Percentiles rank a stretch among this genome's conserved stretches.
These are phyloP conservation scores for Plasmodium vivax DNA, from an alignment of 169 alveolate species.

Conservation along the genomic window DNA sequence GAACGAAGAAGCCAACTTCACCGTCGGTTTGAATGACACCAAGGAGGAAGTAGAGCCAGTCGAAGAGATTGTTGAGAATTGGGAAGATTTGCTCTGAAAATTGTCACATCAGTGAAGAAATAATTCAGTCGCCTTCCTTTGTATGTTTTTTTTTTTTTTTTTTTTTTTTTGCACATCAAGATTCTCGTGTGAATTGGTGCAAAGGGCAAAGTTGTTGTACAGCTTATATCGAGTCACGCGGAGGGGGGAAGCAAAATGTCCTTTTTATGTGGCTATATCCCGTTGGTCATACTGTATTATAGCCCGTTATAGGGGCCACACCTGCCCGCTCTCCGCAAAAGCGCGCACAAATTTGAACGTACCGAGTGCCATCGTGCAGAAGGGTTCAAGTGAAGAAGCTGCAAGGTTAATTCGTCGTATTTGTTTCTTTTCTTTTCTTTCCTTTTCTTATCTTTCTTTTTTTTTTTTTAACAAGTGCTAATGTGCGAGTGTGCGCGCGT, in stretches of 20 bases:
- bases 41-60: conserved; percentile 46
- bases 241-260: neutral
- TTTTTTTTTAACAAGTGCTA: neutral
- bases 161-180: neutral
- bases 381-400: neutral
- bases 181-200: neutral
- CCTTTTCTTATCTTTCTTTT: neutral
- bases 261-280: neutral
- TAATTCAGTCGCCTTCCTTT: neutral
- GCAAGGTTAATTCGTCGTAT: neutral
- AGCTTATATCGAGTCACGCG: neutral
- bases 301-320: neutral
- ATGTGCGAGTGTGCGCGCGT: neutral
- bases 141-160: neutral
- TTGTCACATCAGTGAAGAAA: neutral
- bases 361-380: neutral
- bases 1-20: neutral
- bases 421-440: neutral
- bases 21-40: neutral
- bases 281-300: neutral
- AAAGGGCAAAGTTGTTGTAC: neutral
- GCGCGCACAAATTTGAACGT: neutral
- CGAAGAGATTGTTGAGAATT: conserved; percentile 71
- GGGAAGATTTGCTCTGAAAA: conserved; percentile 67
- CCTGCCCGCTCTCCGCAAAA: neutral